Evolutionary conservation across 345 rosid species (phyloP).

Genomic region (Syzygium aromaticum): DNA sequence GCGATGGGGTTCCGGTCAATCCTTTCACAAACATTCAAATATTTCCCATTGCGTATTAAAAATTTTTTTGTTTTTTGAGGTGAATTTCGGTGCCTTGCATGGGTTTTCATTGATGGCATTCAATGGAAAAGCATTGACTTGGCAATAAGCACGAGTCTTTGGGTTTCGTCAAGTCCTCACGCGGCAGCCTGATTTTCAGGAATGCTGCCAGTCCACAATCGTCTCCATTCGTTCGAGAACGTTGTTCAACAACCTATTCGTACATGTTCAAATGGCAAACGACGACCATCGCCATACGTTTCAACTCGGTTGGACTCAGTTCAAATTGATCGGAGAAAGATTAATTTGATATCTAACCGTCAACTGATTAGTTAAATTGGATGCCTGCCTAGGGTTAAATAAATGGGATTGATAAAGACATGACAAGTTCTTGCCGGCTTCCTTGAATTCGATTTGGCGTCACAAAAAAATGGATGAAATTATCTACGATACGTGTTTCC

Average conservation of each 20-base stretch:
- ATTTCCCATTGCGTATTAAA: neutral
- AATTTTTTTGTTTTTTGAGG: neutral
- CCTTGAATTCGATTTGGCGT: neutral
- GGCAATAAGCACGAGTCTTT: neutral
- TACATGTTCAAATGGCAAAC: neutral
- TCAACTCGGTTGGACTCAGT: fast-evolving
- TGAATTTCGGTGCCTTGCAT: neutral
- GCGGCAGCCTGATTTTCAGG: neutral
- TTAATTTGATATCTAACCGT: neutral
- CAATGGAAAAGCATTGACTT: neutral
- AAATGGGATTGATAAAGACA: neutral
- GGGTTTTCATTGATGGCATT: neutral
- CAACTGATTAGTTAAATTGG: neutral
- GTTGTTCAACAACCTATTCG: neutral
- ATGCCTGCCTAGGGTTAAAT: neutral
- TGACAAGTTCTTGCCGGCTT: neutral
- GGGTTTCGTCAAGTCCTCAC: neutral
- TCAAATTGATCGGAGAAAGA: neutral
- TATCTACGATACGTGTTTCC: neutral
- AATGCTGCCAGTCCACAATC: neutral
- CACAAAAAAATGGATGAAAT: neutral
- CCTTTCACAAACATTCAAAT: neutral
- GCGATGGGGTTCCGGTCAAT: neutral
- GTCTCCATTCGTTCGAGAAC: neutral
- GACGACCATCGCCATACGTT: neutral